Conservation (phyloP, 208 protist species). For the Leishmania tarentolae region DNA sequence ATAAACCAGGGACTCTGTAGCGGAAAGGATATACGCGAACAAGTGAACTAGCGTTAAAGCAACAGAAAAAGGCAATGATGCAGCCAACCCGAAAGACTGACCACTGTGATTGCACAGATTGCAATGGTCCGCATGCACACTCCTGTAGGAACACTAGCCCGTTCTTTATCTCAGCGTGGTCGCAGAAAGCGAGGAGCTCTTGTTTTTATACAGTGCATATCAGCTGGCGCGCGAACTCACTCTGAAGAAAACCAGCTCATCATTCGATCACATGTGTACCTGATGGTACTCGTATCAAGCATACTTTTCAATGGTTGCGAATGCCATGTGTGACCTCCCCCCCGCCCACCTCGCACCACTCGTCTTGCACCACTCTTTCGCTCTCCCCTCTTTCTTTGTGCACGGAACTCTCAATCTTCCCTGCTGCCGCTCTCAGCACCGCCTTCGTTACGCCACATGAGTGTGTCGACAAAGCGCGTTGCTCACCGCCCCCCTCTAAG, state of each 20-base stretch:
- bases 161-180: background rate
- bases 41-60: background rate
- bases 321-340: background rate
- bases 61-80: background rate
- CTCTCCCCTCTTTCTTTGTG: constrained; percentile 16
- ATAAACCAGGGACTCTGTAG: background rate
- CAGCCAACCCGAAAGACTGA: background rate
- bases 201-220: background rate
- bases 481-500: background rate
- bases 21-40: background rate
- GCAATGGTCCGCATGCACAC: background rate
- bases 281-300: too few species aligned
- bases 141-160: background rate
- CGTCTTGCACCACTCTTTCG: background rate
- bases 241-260: background rate
- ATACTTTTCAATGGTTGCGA: background rate
- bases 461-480: background rate
- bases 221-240: background rate
- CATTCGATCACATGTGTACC: background rate
- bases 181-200: background rate
- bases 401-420: background rate
- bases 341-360: background rate
- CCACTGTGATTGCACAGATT: background rate
- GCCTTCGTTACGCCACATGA: background rate
- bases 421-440: background rate